These are phyloP conservation scores for Claviceps arundinis DNA, from an alignment of 2,329 filamentous ascomycete genomes.

Conservation along the genomic window DNA sequence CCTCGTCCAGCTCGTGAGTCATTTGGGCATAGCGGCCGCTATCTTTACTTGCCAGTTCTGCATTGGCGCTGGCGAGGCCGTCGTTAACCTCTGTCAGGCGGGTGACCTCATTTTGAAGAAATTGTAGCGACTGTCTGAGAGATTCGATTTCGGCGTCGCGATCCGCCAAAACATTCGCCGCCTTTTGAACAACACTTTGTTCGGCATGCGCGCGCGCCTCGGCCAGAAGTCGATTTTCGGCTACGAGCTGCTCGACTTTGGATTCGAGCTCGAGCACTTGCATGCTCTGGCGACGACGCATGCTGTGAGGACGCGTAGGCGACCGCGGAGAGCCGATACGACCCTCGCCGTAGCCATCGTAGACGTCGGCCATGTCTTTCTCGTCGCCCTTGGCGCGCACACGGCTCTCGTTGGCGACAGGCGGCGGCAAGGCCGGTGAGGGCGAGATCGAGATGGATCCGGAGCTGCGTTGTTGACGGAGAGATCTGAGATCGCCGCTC, in stretches of 20 bases:
- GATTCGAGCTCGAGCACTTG: constrained; percentile 87
- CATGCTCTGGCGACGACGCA: constrained; percentile 95
- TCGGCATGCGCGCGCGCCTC: constrained; percentile 62
- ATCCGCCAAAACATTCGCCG: constrained; percentile 60
- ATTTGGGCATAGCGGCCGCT: constrained; percentile 56
- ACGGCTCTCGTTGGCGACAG: constrained; percentile 78
- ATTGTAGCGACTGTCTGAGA: constrained; percentile 65
- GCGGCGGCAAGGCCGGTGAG: constrained; percentile 30
- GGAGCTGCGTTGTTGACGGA: constrained; percentile 22
- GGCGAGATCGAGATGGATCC: constrained; percentile 1
- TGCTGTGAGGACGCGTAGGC: constrained; percentile 84
- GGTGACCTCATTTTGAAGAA: constrained; percentile 68
- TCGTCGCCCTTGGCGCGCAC: constrained; percentile 40
- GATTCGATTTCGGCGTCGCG: constrained; percentile 78
- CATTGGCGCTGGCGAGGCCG: constrained; percentile 63
- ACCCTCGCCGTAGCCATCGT: constrained; percentile 87
- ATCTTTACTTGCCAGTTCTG: constrained; percentile 62
- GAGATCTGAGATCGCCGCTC: constrained; percentile 56
- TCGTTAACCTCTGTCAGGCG: constrained; percentile 75
- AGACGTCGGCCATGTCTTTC: constrained; percentile 84
- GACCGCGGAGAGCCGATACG: constrained; percentile 77
- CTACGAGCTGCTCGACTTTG: constrained; percentile 68
- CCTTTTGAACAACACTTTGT: constrained; percentile 48
- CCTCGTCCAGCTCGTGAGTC: constrained; percentile 54
- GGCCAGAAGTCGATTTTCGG: constrained; percentile 70